These are phyloP conservation scores for Phialophora expanda DNA, from an alignment of 2,329 filamentous ascomycete genomes.

Conservation along the genomic window DNA sequence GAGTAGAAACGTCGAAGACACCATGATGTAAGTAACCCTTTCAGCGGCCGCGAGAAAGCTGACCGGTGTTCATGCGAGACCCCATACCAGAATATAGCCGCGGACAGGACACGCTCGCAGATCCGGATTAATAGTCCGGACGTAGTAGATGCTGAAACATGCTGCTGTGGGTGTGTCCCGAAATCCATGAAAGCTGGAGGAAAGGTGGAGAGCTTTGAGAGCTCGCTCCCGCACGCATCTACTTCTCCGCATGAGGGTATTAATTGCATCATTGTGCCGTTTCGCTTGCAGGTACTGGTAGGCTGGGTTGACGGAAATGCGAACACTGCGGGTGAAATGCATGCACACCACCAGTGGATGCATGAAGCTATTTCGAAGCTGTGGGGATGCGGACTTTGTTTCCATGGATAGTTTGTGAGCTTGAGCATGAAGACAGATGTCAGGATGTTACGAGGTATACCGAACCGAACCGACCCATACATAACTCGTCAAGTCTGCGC, in stretches of 20 bases:
- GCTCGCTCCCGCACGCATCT: not conserved
- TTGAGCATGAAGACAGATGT: not conserved
- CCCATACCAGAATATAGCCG: not conserved
- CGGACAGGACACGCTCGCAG: not conserved
- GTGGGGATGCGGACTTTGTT: not conserved
- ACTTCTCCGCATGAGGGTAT: not conserved
- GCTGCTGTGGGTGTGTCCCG: not conserved
- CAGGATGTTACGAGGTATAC: not conserved
- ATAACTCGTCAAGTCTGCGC: too few relatives aligned
- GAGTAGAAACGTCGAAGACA: not conserved
- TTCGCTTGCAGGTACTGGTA: not conserved
- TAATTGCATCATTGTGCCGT: not conserved
- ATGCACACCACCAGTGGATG: not conserved
- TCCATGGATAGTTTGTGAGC: not conserved
- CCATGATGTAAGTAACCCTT: not conserved
- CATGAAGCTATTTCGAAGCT: not conserved
- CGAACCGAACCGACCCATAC: not conserved
- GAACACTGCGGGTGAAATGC: not conserved
- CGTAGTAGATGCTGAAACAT: not conserved
- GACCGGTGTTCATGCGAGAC: not conserved
- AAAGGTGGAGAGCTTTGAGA: not conserved
- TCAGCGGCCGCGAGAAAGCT: not conserved
- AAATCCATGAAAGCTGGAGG: not conserved
- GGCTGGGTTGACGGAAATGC: not conserved
- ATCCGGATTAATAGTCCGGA: slow-evolving; percentile 1